A percentile compares a stretch with the other conserved stretches of the same genome.
Conservation (phyloP, 257 asterid genomes). For the Knoxia roxburghii region DNA sequence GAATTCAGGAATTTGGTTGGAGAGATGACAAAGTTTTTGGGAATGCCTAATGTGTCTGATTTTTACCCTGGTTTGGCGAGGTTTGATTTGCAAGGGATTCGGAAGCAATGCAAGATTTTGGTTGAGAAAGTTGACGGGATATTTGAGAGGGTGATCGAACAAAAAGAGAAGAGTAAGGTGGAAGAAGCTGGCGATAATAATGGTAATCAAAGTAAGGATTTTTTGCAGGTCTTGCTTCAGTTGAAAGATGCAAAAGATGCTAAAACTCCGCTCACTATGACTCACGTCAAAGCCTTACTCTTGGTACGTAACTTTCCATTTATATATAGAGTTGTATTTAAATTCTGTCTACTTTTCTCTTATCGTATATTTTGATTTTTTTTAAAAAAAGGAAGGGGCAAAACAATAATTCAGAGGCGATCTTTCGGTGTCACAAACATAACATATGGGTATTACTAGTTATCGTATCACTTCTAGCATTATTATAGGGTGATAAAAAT, state of each 20-base stretch:
- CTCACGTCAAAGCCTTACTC: conserved; percentile 60
- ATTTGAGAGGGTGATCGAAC: conserved; percentile 45
- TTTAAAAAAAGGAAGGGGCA: no score
- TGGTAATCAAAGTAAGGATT: conserved; percentile 37
- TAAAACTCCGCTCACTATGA: conserved; percentile 45
- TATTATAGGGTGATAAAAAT: no score
- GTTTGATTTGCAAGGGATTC: conserved; percentile 59
- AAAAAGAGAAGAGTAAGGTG: no score
- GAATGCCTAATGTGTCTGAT: conserved; percentile 55
- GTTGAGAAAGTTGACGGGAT: conserved; percentile 43
- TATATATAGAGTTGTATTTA: no score
- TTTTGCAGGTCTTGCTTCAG: conserved; percentile 46
- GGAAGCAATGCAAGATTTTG: conserved; percentile 37
- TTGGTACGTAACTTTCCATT: no score
- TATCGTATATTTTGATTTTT: no score
- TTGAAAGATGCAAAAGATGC: conserved; percentile 43
- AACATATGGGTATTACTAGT: no score
- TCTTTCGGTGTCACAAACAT: no score
- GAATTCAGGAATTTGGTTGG: conserved; percentile 53
- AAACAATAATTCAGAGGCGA: no score
- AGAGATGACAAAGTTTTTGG: conserved; percentile 40
- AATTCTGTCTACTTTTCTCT: no score
- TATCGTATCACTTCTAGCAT: no score
- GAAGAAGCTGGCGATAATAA: neutral
- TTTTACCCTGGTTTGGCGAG: conserved; percentile 54